Base-by-base conservation (phyloP, 768 basidiomycete genomes). In the Mycena albidolilacea region DNA sequence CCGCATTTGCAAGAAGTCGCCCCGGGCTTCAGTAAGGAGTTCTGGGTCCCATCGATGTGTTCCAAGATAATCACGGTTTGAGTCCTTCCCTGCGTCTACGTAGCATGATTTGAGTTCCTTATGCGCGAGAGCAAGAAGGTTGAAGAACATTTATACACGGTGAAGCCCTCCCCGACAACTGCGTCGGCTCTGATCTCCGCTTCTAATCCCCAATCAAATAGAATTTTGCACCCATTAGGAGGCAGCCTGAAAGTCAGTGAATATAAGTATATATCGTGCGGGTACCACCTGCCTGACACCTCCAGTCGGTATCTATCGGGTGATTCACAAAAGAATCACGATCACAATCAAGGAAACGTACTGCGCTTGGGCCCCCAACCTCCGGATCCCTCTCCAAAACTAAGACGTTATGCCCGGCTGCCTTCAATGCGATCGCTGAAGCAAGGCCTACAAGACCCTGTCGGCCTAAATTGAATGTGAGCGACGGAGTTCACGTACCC, bases 151-250 rank as follows among this genome's bases (percentile, higher is more conserved):
- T 67, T 75, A 21, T 59, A 71, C 35, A 68, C 57, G 7, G 46
- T 64, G 62, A 75, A 75, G 6, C 64, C 73, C 55, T 50, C 43
- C 1, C 66, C 66, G 9, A 68, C 60, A 12, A 64, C 58, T 14
- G 73, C 62, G n/a, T 64, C 55, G 0, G 35, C 65, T 43, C 64
- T 43, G 6, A 71, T 37, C 11, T 69, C 61, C 7, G n/a, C 41
- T 55, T 68, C 70, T 19, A 75, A 23, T 5, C 73, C 73, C 73
- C 73, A 75, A 52, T 75, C 73, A 21, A 71, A 75, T 5, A 75
- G 41, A 41, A 75, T 55, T 21, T 75, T 75, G 66, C 73, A 70
- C 0, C 73, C 73, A 38, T 75, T 75, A 7, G 73, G 73, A 9
- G 73, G 69, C 10, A 74, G 15, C 21, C 73, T 67, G 59, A 3